Percentiles rank a stretch among this genome's conserved stretches.
phyloP scores from a whole-genome alignment of 768 basidiomycete species.

The Leccinum subgranulosum region DNA sequence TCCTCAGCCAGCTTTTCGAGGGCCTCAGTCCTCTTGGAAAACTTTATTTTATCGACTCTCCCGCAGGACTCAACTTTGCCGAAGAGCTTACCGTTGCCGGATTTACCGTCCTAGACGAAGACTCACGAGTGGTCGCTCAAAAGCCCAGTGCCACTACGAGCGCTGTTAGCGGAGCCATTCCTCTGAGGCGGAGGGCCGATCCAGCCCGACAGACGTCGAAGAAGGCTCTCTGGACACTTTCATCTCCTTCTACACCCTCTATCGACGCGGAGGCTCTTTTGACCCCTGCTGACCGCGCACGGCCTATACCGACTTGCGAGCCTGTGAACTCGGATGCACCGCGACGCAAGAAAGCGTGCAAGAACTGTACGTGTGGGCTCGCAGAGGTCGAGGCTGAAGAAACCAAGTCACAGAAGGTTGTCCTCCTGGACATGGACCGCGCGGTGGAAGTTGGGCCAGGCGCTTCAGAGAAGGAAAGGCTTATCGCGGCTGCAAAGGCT shows the following conservation, averaged over 20 bases:
- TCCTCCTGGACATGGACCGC: slow-evolving; percentile 59
- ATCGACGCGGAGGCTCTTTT: slow-evolving; percentile 85
- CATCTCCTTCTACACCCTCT: slow-evolving; percentile 61
- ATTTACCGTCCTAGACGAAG: slow-evolving; percentile 53
- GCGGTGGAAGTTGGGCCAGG: slow-evolving; percentile 58
- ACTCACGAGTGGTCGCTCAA: slow-evolving; percentile 59
- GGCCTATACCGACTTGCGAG: slow-evolving; percentile 76
- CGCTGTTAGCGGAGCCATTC: slow-evolving; percentile 30
- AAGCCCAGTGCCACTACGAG: slow-evolving; percentile 56
- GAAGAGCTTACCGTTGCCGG: slow-evolving; percentile 64
- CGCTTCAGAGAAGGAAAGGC: slow-evolving; percentile 60
- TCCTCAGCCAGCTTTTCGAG: slow-evolving; percentile 58
- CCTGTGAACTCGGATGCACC: slow-evolving; percentile 49
- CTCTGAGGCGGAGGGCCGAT: slow-evolving; percentile 52
- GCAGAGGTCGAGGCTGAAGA: slow-evolving; percentile 92
- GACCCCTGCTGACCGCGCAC: slow-evolving; percentile 75
- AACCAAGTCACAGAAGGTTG: slow-evolving; percentile 52
- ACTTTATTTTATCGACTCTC: slow-evolving; percentile 59
- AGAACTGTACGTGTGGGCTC: slow-evolving; percentile 94
- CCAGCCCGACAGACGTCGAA: slow-evolving; percentile 67
- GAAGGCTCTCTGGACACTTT: slow-evolving; percentile 86
- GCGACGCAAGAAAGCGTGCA: slow-evolving; percentile 90
- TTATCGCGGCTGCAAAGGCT: slow-evolving; percentile 62
- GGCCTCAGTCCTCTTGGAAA: slow-evolving; percentile 68
- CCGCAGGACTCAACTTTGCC: slow-evolving; percentile 42